Evolutionary conservation across 2,329 filamentous ascomycete species (phyloP).

Genomic region (Claviceps sp.): DNA sequence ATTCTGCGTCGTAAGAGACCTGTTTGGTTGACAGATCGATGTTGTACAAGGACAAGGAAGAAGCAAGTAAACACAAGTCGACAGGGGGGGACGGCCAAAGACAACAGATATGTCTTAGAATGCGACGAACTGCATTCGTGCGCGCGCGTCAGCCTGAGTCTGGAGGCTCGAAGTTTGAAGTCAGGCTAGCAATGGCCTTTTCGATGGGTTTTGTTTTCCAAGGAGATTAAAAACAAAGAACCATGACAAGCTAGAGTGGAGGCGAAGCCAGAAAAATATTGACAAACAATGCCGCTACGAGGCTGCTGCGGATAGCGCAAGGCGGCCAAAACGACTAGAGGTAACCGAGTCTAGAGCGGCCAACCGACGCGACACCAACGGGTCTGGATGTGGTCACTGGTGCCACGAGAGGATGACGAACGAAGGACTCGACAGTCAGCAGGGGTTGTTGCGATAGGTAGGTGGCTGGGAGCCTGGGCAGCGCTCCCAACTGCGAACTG

Average conservation of each 20-base stretch:
- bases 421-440: not conserved
- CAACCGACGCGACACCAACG: not conserved
- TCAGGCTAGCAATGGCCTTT: too few relatives aligned
- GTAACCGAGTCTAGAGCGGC: not conserved
- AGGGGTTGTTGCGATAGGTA: not conserved
- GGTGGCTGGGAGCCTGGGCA: not conserved
- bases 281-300: not conserved
- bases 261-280: not conserved
- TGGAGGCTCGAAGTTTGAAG: not conserved
- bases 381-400: not conserved
- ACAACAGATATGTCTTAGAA: not conserved
- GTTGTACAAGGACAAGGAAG: not conserved
- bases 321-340: not conserved
- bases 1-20: constrained; percentile 1
- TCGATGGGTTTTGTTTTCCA: not conserved
- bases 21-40: not conserved
- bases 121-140: not conserved
- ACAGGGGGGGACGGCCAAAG: not conserved
- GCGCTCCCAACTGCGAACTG: not conserved
- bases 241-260: not conserved
- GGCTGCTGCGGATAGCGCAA: not conserved
- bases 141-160: not conserved
- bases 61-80: not conserved
- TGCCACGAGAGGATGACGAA: not conserved
- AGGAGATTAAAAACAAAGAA: not conserved